Percentiles rank a stretch among this genome's conserved stretches.
Conservation (phyloP, 139 green algal species). For the Chlamydomonas eustigma region DNA sequence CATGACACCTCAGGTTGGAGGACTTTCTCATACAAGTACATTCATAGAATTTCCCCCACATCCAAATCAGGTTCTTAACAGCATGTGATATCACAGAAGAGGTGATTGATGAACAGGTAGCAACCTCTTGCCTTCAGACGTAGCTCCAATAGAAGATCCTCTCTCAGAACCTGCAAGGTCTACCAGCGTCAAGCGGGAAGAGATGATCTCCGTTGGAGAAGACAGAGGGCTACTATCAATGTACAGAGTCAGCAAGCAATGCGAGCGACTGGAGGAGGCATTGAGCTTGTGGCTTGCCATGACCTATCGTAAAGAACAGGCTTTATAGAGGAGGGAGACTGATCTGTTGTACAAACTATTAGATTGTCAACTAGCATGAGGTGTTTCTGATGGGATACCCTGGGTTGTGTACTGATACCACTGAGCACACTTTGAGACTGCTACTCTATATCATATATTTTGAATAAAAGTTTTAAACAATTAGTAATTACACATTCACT, state of each 20-base stretch:
- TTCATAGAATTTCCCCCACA: neutral
- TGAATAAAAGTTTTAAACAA: too few relatives aligned
- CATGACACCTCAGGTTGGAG: neutral
- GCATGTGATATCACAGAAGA: neutral
- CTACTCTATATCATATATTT: too few relatives aligned
- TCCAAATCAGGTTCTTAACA: neutral
- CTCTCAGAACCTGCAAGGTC: constrained; percentile 57
- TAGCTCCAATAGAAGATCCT: constrained; percentile 18
- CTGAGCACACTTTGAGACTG: too few relatives aligned
- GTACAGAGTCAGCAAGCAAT: constrained; percentile 50
- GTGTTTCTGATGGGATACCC: too few relatives aligned
- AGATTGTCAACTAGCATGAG: too few relatives aligned
- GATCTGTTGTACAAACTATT: too few relatives aligned
- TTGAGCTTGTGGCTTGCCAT: constrained; percentile 52
- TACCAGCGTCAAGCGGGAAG: constrained; percentile 41
- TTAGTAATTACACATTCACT: too few relatives aligned
- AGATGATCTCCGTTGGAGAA: constrained; percentile 26
- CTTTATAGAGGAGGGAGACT: neutral
- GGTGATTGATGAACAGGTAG: neutral
- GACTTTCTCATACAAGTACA: neutral
- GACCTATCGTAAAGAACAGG: constrained; percentile 18
- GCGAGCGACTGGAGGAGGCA: constrained; percentile 43
- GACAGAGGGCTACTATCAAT: constrained; percentile 25
- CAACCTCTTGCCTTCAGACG: constrained; percentile 15
- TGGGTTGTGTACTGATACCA: too few relatives aligned